These are phyloP conservation scores for Colletotrichum coccodes DNA, from an alignment of 2,329 filamentous ascomycete species.

Conservation along the genomic window DNA sequence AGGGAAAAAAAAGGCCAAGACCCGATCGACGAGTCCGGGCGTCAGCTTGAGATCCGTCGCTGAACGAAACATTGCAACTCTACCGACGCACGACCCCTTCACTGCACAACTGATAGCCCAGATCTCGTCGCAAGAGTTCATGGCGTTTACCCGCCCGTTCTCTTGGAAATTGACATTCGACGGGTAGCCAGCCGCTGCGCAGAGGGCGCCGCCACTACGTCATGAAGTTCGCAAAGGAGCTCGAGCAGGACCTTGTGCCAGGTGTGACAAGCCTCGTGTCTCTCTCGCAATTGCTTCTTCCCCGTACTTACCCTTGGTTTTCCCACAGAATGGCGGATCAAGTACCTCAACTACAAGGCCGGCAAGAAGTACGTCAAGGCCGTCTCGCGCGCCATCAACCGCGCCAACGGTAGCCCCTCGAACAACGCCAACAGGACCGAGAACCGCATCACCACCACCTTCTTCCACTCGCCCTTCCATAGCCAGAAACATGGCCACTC, in stretches of 20 bases:
- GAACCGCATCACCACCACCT: conserved; percentile 4
- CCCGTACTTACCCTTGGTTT: neutral
- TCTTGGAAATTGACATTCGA: neutral
- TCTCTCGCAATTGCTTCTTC: neutral
- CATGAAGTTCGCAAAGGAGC: conserved; percentile 80
- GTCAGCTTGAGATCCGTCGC: neutral
- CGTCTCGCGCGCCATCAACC: conserved; percentile 76
- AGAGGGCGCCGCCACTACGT: conserved; percentile 37
- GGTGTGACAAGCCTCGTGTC: conserved; percentile 55
- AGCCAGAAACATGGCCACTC: neutral
- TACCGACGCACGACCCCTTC: neutral
- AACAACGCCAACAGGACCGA: conserved; percentile 9
- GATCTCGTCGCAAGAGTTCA: neutral
- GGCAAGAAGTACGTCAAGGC: conserved; percentile 95
- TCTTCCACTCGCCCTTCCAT: conserved; percentile 24
- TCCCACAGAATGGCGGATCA: conserved; percentile 82
- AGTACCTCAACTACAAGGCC: conserved; percentile 95
- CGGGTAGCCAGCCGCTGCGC: conserved; percentile 1
- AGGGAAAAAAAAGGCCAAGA: neutral
- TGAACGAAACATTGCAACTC: too few relatives aligned
- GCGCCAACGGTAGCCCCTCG: conserved; percentile 48
- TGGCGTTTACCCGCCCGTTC: conserved; percentile 12
- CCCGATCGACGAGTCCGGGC: neutral
- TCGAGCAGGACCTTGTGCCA: conserved; percentile 88
- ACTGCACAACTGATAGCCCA: neutral